These are phyloP conservation scores for Mycena polygramma DNA, from an alignment of 768 basidiomycete species.

Conservation along the genomic window DNA sequence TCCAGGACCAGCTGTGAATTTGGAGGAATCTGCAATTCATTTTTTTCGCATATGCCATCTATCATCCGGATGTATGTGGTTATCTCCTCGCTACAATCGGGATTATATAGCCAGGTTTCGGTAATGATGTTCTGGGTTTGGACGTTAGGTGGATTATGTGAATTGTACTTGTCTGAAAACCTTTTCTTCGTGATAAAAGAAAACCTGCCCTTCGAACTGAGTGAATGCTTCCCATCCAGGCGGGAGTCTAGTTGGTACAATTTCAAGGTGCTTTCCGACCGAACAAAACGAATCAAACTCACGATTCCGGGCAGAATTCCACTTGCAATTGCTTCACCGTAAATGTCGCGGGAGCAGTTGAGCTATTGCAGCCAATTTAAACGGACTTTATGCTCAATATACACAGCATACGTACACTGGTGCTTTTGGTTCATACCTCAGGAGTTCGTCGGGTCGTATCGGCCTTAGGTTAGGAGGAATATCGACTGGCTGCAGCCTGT, in stretches of 20 bases:
- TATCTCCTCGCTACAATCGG: background rate
- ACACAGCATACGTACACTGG: background rate
- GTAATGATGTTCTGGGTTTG: conserved; percentile 4
- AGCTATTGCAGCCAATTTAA: background rate
- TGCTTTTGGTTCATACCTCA: conserved; percentile 6
- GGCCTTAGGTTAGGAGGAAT: background rate
- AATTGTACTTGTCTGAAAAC: conserved; percentile 33
- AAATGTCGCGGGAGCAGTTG: background rate
- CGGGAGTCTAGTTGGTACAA: conserved; percentile 22
- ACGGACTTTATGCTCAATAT: background rate
- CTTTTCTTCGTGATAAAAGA: conserved; percentile 48
- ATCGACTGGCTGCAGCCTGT: conserved; percentile 14
- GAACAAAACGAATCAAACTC: background rate
- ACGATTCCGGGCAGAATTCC: conserved; percentile 3
- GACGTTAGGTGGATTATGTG: too few relatives aligned
- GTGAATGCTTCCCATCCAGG: conserved; percentile 44
- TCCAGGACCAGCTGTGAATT: conserved; percentile 9
- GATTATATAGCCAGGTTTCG: conserved; percentile 14
- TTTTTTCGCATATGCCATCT: background rate
- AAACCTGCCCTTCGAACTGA: conserved; percentile 50
- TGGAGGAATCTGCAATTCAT: conserved; percentile 3
- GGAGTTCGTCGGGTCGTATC: background rate
- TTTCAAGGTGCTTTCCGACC: too few relatives aligned
- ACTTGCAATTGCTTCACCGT: conserved; percentile 9
- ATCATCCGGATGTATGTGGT: conserved; percentile 5